A percentile compares a stretch with the other conserved stretches of the same genome.
phyloP scores from a whole-genome alignment of 441 rosid species.

The Breynia disticha region DNA sequence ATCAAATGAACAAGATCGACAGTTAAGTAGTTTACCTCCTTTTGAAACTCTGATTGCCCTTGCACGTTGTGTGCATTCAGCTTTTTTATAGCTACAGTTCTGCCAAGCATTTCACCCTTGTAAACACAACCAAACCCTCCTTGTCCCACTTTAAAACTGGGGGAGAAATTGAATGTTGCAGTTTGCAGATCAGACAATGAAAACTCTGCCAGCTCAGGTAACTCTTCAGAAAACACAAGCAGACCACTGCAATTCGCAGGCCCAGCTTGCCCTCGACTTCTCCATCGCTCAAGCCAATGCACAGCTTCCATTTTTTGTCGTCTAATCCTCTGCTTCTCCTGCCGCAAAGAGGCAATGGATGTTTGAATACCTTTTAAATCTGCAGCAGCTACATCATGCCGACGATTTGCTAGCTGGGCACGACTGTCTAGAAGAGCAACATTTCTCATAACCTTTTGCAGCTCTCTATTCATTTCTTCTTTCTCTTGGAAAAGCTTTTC shows the following conservation, averaged over 20 bases:
- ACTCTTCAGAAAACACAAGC: constrained; percentile 36
- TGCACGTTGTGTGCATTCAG: constrained; percentile 52
- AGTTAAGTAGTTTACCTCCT: constrained; percentile 35
- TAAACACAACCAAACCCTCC: constrained; percentile 58
- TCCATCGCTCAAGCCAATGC: constrained; percentile 68
- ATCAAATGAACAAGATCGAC: too few relatives aligned
- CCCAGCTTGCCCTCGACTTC: constrained; percentile 33
- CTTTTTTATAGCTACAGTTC: constrained; percentile 64
- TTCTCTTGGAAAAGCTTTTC: constrained; percentile 38
- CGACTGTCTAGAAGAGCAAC: constrained; percentile 45
- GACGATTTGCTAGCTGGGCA: constrained; percentile 38
- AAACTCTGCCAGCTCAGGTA: constrained; percentile 52
- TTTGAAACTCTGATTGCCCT: constrained; percentile 55
- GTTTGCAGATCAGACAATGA: constrained; percentile 45
- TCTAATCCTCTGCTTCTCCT: constrained; percentile 49
- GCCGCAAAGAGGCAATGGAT: constrained; percentile 43
- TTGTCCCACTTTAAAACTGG: constrained; percentile 58
- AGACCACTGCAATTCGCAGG: constrained; percentile 36
- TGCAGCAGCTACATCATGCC: constrained; percentile 38
- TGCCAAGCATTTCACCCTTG: constrained; percentile 76
- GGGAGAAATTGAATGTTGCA: constrained; percentile 69
- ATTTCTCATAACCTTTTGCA: constrained; percentile 43
- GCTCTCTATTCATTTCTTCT: constrained; percentile 32
- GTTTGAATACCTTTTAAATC: constrained; percentile 37
- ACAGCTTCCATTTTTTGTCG: constrained; percentile 57